Percentiles rank a stretch among this genome's conserved stretches.
phyloP scores from a whole-genome alignment of 805 yeast species.

The Limtongozyma cylindracea region DNA sequence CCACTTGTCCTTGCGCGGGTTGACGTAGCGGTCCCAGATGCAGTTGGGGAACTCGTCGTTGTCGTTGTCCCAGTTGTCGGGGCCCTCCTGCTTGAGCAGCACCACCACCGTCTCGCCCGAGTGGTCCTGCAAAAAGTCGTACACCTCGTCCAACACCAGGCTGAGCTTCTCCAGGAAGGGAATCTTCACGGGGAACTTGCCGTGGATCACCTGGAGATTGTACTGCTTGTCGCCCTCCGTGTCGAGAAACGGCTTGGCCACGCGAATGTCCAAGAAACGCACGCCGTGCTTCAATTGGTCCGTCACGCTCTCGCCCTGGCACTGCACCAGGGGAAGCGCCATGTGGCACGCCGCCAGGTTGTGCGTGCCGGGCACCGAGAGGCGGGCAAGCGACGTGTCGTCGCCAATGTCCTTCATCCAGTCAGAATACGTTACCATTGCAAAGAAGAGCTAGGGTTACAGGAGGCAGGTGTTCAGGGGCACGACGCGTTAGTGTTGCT shows the following conservation, averaged over 20 bases:
- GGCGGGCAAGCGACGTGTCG: conserved; percentile 19
- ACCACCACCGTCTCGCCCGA: conserved; percentile 36
- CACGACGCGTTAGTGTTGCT: too few species aligned
- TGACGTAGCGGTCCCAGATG: conserved; percentile 31
- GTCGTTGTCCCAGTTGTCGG: conserved; percentile 34
- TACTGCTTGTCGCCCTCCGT: conserved; percentile 21
- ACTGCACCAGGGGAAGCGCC: conserved; percentile 53
- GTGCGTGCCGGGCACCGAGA: conserved; percentile 71
- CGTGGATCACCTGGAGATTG: conserved; percentile 45
- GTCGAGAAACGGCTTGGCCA: conserved; percentile 30
- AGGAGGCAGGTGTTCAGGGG: too few species aligned
- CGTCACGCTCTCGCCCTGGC: conserved; percentile 35
- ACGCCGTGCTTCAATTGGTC: conserved; percentile 50
- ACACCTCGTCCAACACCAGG: conserved; percentile 29
- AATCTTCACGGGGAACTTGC: conserved; percentile 47
- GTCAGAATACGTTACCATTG: too few species aligned
- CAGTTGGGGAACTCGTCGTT: conserved; percentile 38
- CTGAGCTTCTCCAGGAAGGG: conserved; percentile 26
- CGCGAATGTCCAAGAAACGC: conserved; percentile 47
- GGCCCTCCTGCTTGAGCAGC: conserved; percentile 54
- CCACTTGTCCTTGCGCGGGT: conserved; percentile 26
- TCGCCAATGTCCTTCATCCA: conserved; percentile 36
- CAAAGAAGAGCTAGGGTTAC: too few species aligned
- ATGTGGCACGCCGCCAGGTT: conserved; percentile 51
- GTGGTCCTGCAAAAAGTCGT: conserved; percentile 24